Conservation (phyloP, 2,329 filamentous ascomycete species). For the Pestalotiopsis sp. region DNA sequence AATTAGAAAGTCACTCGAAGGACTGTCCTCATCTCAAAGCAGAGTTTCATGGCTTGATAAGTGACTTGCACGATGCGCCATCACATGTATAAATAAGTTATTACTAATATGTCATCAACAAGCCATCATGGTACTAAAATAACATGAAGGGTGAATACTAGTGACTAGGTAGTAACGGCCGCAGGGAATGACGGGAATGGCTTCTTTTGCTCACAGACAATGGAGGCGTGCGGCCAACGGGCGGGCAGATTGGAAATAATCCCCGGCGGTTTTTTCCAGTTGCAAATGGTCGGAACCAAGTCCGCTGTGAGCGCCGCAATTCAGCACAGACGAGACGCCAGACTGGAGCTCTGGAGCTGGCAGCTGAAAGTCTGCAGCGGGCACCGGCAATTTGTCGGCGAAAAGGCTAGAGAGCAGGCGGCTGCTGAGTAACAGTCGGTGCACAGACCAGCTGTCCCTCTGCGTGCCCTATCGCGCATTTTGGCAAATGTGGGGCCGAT, state of each 20-base stretch:
- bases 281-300: neutral
- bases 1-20: neutral
- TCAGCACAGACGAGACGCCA: neutral
- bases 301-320: neutral
- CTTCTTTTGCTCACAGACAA: neutral
- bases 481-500: slow-evolving; percentile 21
- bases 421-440: neutral
- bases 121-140: neutral
- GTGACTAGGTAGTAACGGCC: neutral
- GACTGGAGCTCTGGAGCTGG: neutral
- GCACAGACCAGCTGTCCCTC: neutral
- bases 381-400: slow-evolving; percentile 20
- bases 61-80: neutral
- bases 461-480: slow-evolving; percentile 13
- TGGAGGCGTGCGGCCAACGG: neutral
- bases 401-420: neutral
- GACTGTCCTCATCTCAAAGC: neutral
- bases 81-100: neutral
- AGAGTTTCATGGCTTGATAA: neutral
- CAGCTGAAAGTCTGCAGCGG: neutral
- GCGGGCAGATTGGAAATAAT: neutral
- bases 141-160: neutral
- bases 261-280: neutral
- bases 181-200: neutral
- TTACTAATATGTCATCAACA: neutral